These are phyloP conservation scores for Guillardia theta DNA, from an alignment of 78 protist species.

Conservation along the genomic window DNA sequence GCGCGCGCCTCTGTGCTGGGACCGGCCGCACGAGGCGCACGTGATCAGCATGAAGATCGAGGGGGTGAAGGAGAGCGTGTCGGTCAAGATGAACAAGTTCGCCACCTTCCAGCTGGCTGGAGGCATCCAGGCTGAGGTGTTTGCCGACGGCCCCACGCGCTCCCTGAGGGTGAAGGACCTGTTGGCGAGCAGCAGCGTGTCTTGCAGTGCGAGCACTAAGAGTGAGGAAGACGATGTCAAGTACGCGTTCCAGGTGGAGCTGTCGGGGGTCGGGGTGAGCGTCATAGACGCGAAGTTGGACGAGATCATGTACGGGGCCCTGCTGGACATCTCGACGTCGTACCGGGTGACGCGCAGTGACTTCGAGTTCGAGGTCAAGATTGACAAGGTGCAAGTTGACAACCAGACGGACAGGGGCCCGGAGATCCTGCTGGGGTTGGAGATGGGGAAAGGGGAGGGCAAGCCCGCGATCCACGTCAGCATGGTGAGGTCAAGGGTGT, in stretches of 20 bases:
- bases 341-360: neutral
- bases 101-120: neutral
- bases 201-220: no score
- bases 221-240: neutral
- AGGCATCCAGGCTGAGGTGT: neutral
- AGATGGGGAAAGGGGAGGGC: neutral
- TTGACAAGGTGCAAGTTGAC: neutral
- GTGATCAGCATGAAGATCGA: neutral
- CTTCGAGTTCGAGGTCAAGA: neutral
- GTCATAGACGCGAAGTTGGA: neutral
- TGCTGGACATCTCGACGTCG: neutral
- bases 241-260: neutral
- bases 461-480: neutral
- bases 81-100: neutral
- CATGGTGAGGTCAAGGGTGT: neutral
- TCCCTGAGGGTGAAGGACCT: neutral
- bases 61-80: neutral
- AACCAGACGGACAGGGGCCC: slow-evolving; percentile 40
- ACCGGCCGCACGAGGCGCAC: neutral
- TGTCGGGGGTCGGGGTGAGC: slow-evolving; percentile 25
- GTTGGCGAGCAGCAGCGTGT: neutral
- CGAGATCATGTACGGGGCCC: neutral
- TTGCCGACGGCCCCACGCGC: neutral
- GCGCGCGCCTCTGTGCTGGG: neutral
- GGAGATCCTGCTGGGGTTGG: neutral